Percentiles rank a stretch among this genome's conserved stretches.
These are phyloP conservation scores for Talaromyces sp. DNA, from an alignment of 2,329 filamentous ascomycete genomes.

Conservation along the genomic window DNA sequence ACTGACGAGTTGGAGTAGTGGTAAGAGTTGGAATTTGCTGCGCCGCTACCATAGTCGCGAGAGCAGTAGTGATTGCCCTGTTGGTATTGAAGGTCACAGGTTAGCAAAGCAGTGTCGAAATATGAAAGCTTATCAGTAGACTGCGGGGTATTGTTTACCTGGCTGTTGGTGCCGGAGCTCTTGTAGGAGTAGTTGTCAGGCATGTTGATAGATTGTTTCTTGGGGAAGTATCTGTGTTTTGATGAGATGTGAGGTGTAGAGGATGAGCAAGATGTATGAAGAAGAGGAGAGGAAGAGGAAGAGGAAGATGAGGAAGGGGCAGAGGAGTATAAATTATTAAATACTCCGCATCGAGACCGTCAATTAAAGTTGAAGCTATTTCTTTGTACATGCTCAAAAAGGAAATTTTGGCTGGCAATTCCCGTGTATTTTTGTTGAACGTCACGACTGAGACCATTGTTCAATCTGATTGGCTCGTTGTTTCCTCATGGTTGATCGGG, in stretches of 20 bases:
- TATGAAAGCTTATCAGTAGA: neutral
- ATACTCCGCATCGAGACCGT: neutral
- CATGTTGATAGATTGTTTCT: slow-evolving; percentile 5
- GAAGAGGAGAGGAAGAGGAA: neutral
- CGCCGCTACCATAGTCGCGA: slow-evolving; percentile 53
- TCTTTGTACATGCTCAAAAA: neutral
- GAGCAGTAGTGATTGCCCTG: slow-evolving; percentile 65
- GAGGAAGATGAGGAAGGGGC: neutral
- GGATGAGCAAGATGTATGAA: neutral
- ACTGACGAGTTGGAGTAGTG: slow-evolving; percentile 62
- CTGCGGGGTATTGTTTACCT: slow-evolving; percentile 41
- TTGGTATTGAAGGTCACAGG: neutral
- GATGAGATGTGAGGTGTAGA: neutral
- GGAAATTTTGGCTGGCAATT: neutral
- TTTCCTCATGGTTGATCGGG: no score
- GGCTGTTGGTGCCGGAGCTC: slow-evolving; percentile 56
- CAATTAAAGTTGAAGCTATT: neutral
- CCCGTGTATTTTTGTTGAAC: neutral
- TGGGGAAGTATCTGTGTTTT: neutral
- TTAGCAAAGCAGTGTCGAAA: neutral
- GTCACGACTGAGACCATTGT: neutral
- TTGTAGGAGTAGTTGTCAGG: slow-evolving; percentile 33
- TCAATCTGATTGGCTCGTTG: neutral
- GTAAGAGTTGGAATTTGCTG: slow-evolving; percentile 21
- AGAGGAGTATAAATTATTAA: neutral